Base-by-base conservation (phyloP, 495 filamentous ascomycete genomes). In the Glarea lozoyensis region DNA sequence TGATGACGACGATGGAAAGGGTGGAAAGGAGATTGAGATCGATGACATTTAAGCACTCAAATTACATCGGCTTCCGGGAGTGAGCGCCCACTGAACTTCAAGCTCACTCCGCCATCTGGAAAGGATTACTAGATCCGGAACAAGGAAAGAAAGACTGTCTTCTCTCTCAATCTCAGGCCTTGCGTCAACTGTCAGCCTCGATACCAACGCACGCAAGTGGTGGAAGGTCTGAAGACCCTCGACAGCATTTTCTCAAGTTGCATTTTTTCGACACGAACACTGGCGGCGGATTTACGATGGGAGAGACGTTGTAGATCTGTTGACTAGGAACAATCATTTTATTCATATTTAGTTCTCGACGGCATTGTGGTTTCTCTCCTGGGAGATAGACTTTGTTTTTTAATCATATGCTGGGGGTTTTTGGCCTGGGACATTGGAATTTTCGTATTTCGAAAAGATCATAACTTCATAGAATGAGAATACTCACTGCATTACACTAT, bases 31-130 rank as follows among this genome's bases (percentile, higher is more conserved):
- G 33, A 70, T 86, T 50, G 81, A 85, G 55, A 76, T 86, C 52
- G 82, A 87, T 63, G 80, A 86, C 52, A 84, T 87, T 54, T 87
- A 64, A 70, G 40, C 22, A 24, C n/a, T n/a, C n/a, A n/a, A n/a
- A n/a, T n/a, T n/a, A n/a, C n/a, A n/a, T n/a, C n/a, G n/a, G n/a
- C n/a, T n/a, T n/a, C n/a, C n/a, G n/a, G n/a, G n/a, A n/a, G n/a
- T n/a, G n/a, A n/a, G n/a, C n/a, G n/a, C n/a, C n/a, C n/a, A n/a
- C n/a, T n/a, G n/a, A n/a, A n/a, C n/a, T n/a, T n/a, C n/a, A n/a
- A n/a, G n/a, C n/a, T n/a, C n/a, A n/a, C n/a, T n/a, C n/a, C n/a
- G n/a, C n/a, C n/a, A n/a, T n/a, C n/a, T 16, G 12, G 31, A 17
- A 31, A 16, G 42, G 13, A 25, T 35, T 38, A 25, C 40, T 20